Evolutionary conservation across 176 grass and related monocot genomes (phyloP), one percentile per base, ranked within the genome.

Genomic region (Oryza punctata): DNA sequence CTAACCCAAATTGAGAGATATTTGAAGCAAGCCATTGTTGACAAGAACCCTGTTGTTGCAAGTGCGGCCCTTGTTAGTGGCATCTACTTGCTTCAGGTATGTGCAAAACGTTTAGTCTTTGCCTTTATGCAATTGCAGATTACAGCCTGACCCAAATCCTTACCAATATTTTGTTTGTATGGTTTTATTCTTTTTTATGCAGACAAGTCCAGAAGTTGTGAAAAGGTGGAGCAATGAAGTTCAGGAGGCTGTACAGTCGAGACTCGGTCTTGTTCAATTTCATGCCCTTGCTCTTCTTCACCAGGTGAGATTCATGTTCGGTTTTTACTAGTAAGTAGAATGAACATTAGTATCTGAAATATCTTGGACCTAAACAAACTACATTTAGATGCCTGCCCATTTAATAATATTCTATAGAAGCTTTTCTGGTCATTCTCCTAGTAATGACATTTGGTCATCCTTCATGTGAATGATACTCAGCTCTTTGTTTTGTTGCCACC

Each of bases 191-290:
- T 57, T n/a, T n/a, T n/a, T n/a, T n/a, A 15, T 64, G 19, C 74
- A 99, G 97, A 96, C 97, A 88, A 99, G 87, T 75, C 91, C 93
- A 0, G 93, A 96, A 84, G 92, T 99, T 83, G 93, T 99, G 72
- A 99, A 96, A 85, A 96, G 97, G 87, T 99, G 97, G 97, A 99
- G 89, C 86, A 99, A 99, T 86, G 97, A 99, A 86, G 97, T 99
- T 78, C 97, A 99, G 82, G 97, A 99, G 84, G 97, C 89, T 86
- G 89, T 99, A 49, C 96, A 96, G 83, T 99, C 96, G 41, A 99
- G 97, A 91, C 75, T 88, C 71, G 78, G 93, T 85, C 93, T 99
- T 50, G 97, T 96, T 63, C 97, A 99, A 81, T 99, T 99, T 85
- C 97, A 99, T 72, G 97, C 93, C 81, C 89, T 99, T 67, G 93